Base-by-base conservation (phyloP, 2,329 filamentous ascomycete species). In the Xylaria multiplex region DNA sequence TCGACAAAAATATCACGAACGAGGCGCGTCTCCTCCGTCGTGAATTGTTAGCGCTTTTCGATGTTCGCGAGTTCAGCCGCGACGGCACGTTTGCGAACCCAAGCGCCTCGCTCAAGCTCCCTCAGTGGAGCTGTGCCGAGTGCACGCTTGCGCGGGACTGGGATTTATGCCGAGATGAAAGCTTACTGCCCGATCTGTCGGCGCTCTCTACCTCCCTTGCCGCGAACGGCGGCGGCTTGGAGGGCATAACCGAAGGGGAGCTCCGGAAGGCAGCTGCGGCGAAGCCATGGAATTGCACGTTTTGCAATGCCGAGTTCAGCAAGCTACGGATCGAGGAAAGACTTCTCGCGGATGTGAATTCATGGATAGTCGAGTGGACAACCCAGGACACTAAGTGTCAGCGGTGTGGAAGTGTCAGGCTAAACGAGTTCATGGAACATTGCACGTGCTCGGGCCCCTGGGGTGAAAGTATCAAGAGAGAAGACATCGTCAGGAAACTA, bases 371-470 rank as follows among this genome's bases (percentile, higher is more conserved):
- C 30, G 88, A 91, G 73, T 99, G 96, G 94, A 85, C 89, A 69
- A 92, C 90, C 40, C 95, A 98, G 81, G 96, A 99, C 78, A 80
- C 98, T 64, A 93, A 93, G 79, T 99, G 96, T 71, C 77, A 75
- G 35, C 84, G 86, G 65, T 91, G 89, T 77, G 88, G 86, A 37
- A 93, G 93, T 72, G 79, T 97, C 45, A 84, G 93, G 75, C 85
- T 92, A 46, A 98, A 97, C 77, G 95, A 97, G 75, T 96, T 98
- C 73, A 93, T 96, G 89, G 95, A 97, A 78, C 94, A 98, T 79
- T 99, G 96, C 79, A 91, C 90, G 11, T 99, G 96, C 82, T 93
- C 92, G 67, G 96, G 96, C 3, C 86, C 87, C 65, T 99, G 96
- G 96, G 85, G 84, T 19, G 88, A 88, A 70, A 92, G 89, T 22